Conservation (phyloP, 208 protist species). For the Crithidia mellificae region DNA sequence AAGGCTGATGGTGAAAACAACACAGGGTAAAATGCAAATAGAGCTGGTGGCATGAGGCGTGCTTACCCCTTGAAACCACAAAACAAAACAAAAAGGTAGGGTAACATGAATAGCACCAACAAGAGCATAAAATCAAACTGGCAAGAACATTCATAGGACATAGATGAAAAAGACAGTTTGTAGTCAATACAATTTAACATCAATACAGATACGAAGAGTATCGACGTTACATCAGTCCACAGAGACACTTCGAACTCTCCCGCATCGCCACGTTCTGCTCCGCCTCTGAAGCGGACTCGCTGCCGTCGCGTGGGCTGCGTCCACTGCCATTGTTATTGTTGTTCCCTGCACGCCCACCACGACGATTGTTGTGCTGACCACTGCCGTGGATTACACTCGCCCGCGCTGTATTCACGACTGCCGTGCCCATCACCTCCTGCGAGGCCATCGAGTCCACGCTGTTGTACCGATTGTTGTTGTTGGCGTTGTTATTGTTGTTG, state of each 20-base stretch:
- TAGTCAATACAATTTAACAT: no score
- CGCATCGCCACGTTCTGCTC: conserved; percentile 37
- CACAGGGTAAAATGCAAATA: no score
- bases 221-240: conserved; percentile 29
- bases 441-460: conserved; percentile 4
- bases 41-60: no score
- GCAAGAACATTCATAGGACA: no score
- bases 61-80: no score
- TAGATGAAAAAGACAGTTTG: no score
- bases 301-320: conserved; percentile 6
- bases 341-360: background rate
- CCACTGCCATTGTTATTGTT: conserved; percentile 1
- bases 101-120: no score
- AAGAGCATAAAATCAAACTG: no score
- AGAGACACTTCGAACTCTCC: conserved; percentile 43
- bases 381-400: background rate
- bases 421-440: conserved; percentile 18
- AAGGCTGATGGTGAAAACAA: no score
- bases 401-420: conserved; percentile 10
- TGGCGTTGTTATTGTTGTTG: no score
- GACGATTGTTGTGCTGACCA: background rate
- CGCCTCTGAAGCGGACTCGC: conserved; percentile 26
- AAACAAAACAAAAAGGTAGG: no score
- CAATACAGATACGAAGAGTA: background rate
- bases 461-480: background rate